phyloP scores from a whole-genome alignment of 352 stramenopile genomes.

The Phytophthora capsici region DNA sequence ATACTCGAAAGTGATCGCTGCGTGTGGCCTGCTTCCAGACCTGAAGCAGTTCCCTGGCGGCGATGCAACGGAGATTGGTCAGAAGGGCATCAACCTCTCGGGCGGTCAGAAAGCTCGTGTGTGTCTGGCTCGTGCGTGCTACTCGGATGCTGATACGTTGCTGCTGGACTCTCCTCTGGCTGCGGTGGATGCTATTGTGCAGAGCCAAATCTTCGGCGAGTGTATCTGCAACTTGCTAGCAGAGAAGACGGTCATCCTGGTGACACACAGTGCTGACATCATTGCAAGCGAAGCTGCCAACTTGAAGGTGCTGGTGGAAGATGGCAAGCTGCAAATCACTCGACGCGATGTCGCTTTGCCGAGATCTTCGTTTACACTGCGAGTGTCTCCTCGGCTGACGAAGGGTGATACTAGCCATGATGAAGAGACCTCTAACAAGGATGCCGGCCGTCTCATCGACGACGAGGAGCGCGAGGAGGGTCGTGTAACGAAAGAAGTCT shows the following conservation, averaged over 20 bases:
- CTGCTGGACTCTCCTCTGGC: slow-evolving; percentile 93
- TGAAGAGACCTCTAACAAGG: slow-evolving; percentile 1
- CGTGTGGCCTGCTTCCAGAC: slow-evolving; percentile 46
- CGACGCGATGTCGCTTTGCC: slow-evolving; percentile 11
- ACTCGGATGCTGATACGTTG: slow-evolving; percentile 1
- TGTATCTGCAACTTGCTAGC: slow-evolving; percentile 41
- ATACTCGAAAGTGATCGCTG: slow-evolving; percentile 64
- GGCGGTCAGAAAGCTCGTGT: slow-evolving; percentile 92
- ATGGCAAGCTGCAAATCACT: slow-evolving; percentile 18
- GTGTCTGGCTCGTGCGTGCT: slow-evolving; percentile 53
- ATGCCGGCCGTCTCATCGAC: slow-evolving; percentile 29
- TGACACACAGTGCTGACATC: slow-evolving; percentile 90
- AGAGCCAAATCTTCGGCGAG: slow-evolving; percentile 85
- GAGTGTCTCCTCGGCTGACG: background rate
- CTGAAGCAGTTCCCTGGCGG: background rate
- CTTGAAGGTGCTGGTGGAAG: slow-evolving; percentile 38
- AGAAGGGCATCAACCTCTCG: slow-evolving; percentile 94
- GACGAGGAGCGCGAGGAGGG: slow-evolving; percentile 52
- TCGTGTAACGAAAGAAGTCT: slow-evolving; percentile 47
- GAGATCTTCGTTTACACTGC: slow-evolving; percentile 10
- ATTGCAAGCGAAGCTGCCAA: slow-evolving; percentile 42
- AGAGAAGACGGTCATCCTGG: slow-evolving; percentile 84
- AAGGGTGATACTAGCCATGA: background rate
- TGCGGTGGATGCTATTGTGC: slow-evolving; percentile 94
- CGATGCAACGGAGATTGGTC: slow-evolving; percentile 71